These are phyloP conservation scores for Heteromeles arbutifolia DNA, from an alignment of 306 rosid species.

Conservation along the genomic window DNA sequence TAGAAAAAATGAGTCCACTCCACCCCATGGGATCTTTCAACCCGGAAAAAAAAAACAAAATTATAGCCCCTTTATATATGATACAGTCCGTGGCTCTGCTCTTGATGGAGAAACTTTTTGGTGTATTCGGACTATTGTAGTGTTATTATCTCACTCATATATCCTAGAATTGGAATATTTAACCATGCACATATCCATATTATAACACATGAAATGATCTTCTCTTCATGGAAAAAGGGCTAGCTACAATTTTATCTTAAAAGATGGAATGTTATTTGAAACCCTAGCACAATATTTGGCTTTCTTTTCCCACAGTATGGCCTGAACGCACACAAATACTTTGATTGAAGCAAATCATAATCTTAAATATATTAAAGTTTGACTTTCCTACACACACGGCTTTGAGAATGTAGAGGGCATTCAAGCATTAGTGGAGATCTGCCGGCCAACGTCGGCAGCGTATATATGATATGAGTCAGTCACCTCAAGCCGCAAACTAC, in stretches of 20 bases:
- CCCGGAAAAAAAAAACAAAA: too few relatives aligned
- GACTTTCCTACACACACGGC: slow-evolving; percentile 28
- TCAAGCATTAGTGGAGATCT: slow-evolving; percentile 16
- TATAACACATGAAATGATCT: not conserved
- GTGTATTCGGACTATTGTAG: not conserved
- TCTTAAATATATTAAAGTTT: not conserved
- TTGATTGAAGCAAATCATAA: not conserved
- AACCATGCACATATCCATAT: not conserved
- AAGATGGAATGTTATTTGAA: not conserved
- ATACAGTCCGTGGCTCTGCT: not conserved
- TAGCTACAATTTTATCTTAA: not conserved
- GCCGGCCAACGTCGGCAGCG: slow-evolving; percentile 37
- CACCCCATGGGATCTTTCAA: too few relatives aligned
- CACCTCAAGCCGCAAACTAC: slow-evolving; percentile 33
- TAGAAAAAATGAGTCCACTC: too few relatives aligned
- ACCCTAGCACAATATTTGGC: slow-evolving; percentile 1
- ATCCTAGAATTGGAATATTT: not conserved
- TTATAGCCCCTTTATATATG: too few relatives aligned
- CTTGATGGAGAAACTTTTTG: too few relatives aligned
- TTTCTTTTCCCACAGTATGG: slow-evolving; percentile 2
- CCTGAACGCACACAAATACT: slow-evolving; percentile 9
- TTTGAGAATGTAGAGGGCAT: slow-evolving; percentile 10
- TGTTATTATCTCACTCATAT: not conserved
- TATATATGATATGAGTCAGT: not conserved
- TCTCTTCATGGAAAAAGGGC: too few relatives aligned